A percentile compares a stretch with the other conserved stretches of the same genome.
Evolutionary conservation across 148 eudicot species (phyloP).

Genomic region (Amaranthus palmeri): DNA sequence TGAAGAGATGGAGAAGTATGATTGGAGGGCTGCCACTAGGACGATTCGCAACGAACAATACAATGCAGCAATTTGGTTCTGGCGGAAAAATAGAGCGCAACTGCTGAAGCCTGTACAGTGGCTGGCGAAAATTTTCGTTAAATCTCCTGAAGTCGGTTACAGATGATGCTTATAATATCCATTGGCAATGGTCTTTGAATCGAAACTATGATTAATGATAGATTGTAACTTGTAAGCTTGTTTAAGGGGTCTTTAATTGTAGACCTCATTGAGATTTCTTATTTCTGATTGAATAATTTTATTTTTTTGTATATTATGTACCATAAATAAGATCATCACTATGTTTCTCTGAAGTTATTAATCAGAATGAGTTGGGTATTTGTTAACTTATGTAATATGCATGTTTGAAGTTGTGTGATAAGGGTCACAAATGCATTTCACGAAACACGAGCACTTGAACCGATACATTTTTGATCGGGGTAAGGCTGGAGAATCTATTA

Average conservation of each 20-base stretch:
- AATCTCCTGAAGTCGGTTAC: slow-evolving; percentile 42
- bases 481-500: too few species aligned
- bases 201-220: not conserved
- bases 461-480: too few species aligned
- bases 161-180: slow-evolving; percentile 19
- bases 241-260: not conserved
- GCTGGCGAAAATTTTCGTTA: slow-evolving; percentile 40
- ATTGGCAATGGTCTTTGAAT: not conserved
- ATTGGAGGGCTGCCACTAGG: slow-evolving; percentile 82
- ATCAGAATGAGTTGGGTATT: slow-evolving; percentile 10
- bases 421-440: too few species aligned
- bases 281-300: slow-evolving; percentile 3
- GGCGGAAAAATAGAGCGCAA: slow-evolving; percentile 68
- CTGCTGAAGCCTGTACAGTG: slow-evolving; percentile 63
- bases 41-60: slow-evolving; percentile 72
- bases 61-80: slow-evolving; percentile 87
- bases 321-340: slow-evolving; percentile 13
- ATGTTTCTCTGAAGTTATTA: slow-evolving; percentile 6
- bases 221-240: not conserved
- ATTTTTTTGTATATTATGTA: slow-evolving; percentile 19
- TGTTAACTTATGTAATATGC: not conserved
- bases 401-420: too few species aligned
- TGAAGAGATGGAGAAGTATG: slow-evolving; percentile 82
- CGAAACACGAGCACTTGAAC: too few species aligned
- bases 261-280: slow-evolving; percentile 9